Conservation (phyloP, 805 yeast genomes). For the Wickerhamomyces queroliae region DNA sequence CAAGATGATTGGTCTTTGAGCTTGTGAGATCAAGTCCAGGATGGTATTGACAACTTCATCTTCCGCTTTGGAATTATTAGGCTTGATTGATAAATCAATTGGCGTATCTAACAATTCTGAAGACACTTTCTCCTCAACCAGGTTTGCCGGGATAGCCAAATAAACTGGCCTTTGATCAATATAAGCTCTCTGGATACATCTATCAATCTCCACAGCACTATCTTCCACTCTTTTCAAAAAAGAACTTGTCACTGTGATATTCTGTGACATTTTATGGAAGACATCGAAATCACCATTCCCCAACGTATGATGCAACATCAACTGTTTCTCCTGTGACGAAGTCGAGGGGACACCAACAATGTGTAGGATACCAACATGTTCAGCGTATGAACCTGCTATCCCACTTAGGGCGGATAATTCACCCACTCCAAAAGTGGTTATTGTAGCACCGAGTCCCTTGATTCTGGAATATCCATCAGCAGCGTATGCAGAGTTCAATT, state of each 20-base stretch:
- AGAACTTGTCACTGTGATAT: constrained; percentile 62
- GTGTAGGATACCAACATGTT: constrained; percentile 81
- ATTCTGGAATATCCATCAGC: constrained; percentile 87
- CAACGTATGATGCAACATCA: constrained; percentile 75
- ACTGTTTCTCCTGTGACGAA: constrained; percentile 64
- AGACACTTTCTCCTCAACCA: constrained; percentile 61
- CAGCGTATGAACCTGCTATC: constrained; percentile 84
- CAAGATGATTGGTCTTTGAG: constrained; percentile 67
- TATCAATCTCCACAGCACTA: constrained; percentile 70
- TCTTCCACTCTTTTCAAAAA: constrained; percentile 55
- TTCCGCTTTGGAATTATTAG: constrained; percentile 58
- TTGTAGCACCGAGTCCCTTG: constrained; percentile 65
- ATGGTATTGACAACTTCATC: constrained; percentile 53
- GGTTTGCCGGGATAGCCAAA: constrained; percentile 77
- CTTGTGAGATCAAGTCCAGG: constrained; percentile 43
- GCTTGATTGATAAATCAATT: constrained; percentile 51
- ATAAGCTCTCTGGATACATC: constrained; percentile 67
- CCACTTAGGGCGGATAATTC: constrained; percentile 82
- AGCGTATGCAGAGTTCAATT: constrained; percentile 82
- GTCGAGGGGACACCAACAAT: constrained; percentile 83
- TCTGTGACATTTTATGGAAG: constrained; percentile 72
- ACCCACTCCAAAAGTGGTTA: constrained; percentile 91
- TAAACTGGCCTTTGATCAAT: constrained; percentile 76
- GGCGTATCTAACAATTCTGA: constrained; percentile 54
- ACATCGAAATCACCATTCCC: constrained; percentile 81